Evolutionary conservation across 345 rosid genomes (phyloP), one percentile per base, ranked within the genome.

Genomic region (Gossypium thurberi): DNA sequence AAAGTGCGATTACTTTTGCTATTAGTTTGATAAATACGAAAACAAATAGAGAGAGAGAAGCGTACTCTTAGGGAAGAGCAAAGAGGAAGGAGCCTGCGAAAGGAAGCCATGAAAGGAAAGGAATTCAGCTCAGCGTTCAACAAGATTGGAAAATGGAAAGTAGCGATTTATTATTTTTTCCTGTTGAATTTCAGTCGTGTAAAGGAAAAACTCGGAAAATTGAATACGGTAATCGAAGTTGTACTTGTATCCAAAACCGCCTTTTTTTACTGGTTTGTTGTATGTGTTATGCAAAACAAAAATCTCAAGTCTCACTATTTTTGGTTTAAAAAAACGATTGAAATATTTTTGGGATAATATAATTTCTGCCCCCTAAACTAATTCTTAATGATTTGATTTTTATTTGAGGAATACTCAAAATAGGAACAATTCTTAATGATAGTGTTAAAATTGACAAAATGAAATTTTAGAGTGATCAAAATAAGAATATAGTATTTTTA

Each of bases 101-200:
- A 50, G 51, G 78, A 51, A 70, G 80, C 82, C 88, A 88, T 88
- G 70, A 67, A 37, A 67, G 66, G 66, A 62, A 62, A 8, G 42
- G 6, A 25, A 67, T 15, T 67, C 57, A 26, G 8, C 71, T 48
- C 14, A 25, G 21, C 42, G 4, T 13, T 46, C 40, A 12, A 66
- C 1, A 46, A 47, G 1, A 23, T 14, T 23, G 21, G 40, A 47
- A 46, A 65, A 44, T 20, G 52, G 10, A 47, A 23, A 46, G 5
- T 2, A 7, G 6, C 28, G 33, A 10, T 10, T 65, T 15, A 5
- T 9, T 15, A 11, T 67, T 3, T 47, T 21, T 64, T 33, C 7
- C 7, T 3, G 18, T 46, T 21, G 33, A 65, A 21, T 46, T 65
- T 44, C 70, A 8, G 55, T 13, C 17, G 70, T 13, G 20, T 12